These are phyloP conservation scores for Tripidium arundinaceum DNA, from an alignment of 202 grass and related monocot species.

Conservation along the genomic window DNA sequence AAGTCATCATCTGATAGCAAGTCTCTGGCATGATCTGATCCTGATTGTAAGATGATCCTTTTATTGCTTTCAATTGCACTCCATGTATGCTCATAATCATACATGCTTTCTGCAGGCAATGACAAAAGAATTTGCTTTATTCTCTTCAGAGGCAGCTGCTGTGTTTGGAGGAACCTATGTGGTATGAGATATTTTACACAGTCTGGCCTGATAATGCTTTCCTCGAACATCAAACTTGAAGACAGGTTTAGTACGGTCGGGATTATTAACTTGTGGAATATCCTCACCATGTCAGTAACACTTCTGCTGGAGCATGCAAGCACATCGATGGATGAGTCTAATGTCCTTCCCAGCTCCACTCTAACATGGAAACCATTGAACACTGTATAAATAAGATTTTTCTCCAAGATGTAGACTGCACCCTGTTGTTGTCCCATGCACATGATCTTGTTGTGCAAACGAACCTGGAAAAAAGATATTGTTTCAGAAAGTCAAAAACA, in stretches of 20 bases:
- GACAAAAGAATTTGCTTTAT: conserved; percentile 76
- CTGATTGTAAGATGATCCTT: conserved; percentile 49
- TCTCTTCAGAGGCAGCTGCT: conserved; percentile 63
- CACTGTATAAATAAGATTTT: conserved; percentile 71
- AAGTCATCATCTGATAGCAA: conserved; percentile 85
- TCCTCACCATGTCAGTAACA: conserved; percentile 72
- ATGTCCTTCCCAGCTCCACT: conserved; percentile 50
- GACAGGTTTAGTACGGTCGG: conserved; percentile 66
- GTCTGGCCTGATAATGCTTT: conserved; percentile 78
- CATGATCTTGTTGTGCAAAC: conserved; percentile 73
- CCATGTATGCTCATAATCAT: conserved; percentile 81
- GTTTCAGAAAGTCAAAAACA: conserved; percentile 3
- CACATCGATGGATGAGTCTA: conserved; percentile 64
- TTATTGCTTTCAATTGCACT: conserved; percentile 51
- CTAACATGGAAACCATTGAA: conserved; percentile 67
- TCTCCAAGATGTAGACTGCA: conserved; percentile 62
- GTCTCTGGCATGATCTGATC: conserved; percentile 65
- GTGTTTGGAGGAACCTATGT: conserved; percentile 54
- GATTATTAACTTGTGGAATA: conserved; percentile 68
- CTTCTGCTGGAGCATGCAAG: conserved; percentile 80
- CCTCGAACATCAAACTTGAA: conserved; percentile 58
- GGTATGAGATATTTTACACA: conserved; percentile 62
- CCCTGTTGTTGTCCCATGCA: conserved; percentile 40
- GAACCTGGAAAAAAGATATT: conserved; percentile 50
- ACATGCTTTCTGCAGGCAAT: conserved; percentile 77